Conservation (phyloP, 2,329 filamentous ascomycete species). For the Plenodomus biglobosus region DNA sequence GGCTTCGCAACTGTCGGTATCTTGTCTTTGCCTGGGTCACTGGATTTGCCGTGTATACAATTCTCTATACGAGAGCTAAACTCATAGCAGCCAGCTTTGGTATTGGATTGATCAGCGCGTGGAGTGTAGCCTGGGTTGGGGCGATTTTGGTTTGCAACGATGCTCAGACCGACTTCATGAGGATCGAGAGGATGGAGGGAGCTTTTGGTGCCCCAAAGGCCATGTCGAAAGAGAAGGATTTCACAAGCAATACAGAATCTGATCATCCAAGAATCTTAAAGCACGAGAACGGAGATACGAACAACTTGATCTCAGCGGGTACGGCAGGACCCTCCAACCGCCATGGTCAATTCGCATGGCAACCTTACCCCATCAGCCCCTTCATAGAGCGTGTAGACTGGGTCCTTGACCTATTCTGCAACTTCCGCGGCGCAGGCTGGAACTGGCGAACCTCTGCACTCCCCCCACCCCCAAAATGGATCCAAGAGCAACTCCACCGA, state of each 20-base stretch:
- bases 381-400: conserved; percentile 60
- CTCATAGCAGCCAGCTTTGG: conserved; percentile 57
- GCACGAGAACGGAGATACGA: not conserved
- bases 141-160: conserved; percentile 59
- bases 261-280: not conserved
- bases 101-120: conserved; percentile 57
- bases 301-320: conserved; percentile 11
- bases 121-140: conserved; percentile 57
- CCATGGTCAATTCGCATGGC: conserved; percentile 53
- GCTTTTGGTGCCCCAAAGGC: conserved; percentile 15
- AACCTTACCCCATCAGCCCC: conserved; percentile 52
- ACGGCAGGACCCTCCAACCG: conserved; percentile 31
- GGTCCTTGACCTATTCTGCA: conserved; percentile 59
- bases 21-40: conserved; percentile 50
- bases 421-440: conserved; percentile 63
- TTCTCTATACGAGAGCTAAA: conserved; percentile 51
- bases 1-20: conserved; percentile 48
- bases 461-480: conserved; percentile 46
- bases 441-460: conserved; percentile 58
- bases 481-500: conserved; percentile 43
- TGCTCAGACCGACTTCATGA: conserved; percentile 56
- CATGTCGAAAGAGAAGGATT: not conserved
- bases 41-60: conserved; percentile 48
- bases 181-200: conserved; percentile 53
- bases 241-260: not conserved